Conservation (phyloP, 305 asterid species). For the Fraxinus velutina region DNA sequence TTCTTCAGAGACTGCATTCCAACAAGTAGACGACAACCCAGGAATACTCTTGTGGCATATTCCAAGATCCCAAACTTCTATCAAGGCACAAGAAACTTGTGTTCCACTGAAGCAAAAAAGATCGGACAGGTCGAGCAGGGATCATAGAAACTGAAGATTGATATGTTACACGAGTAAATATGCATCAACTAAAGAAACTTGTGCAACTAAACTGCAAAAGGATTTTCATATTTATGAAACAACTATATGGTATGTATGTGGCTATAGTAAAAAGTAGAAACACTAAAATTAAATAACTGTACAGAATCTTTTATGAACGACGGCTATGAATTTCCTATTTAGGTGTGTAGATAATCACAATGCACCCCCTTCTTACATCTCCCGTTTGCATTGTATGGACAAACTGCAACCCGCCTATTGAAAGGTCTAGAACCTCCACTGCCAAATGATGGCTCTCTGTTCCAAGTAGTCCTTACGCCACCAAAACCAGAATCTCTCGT, state of each 20-base stretch:
- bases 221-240: not conserved
- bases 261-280: not conserved
- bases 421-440: conserved; percentile 28
- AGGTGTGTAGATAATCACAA: conserved; percentile 67
- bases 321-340: not conserved
- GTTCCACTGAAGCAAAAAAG: not conserved
- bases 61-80: not conserved
- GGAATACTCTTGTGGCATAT: not conserved
- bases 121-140: not conserved
- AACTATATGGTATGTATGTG: not conserved
- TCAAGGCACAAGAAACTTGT: not conserved
- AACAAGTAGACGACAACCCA: not conserved
- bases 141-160: not conserved
- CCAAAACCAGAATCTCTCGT: conserved; percentile 28
- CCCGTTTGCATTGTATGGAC: conserved; percentile 64
- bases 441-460: conserved; percentile 53
- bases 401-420: conserved; percentile 36
- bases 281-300: conserved; percentile 22
- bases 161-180: not conserved
- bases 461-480: conserved; percentile 57
- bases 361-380: conserved; percentile 65
- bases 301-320: conserved; percentile 34
- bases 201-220: not conserved
- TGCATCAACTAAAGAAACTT: not conserved
- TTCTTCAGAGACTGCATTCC: not conserved